phyloP scores from a whole-genome alignment of 176 grass and related monocot species.

The Puccinellia tenuiflora region DNA sequence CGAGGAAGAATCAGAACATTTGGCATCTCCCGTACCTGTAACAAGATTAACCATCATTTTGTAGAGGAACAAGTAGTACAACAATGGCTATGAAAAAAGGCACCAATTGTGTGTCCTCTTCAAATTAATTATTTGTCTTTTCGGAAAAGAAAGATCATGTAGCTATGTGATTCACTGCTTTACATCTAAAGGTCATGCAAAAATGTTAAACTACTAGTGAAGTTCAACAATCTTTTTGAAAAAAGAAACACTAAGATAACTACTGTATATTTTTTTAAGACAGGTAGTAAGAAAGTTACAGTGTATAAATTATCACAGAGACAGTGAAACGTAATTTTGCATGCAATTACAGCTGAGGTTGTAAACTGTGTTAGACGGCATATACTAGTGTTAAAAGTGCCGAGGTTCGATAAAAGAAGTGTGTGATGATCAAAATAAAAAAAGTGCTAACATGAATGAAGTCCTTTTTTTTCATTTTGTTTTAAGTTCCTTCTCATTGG shows the following conservation, averaged over 20 bases:
- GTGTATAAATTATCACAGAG: background rate
- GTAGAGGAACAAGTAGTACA: background rate
- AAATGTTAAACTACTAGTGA: background rate
- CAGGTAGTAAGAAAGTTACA: background rate
- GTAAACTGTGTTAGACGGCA: background rate
- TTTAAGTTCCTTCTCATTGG: constrained; percentile 5
- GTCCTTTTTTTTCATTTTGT: background rate
- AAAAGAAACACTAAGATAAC: background rate
- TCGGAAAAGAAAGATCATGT: background rate
- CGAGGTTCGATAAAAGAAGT: background rate
- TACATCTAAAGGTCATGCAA: background rate
- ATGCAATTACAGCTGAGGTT: background rate
- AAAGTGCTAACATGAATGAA: background rate
- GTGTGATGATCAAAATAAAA: background rate
- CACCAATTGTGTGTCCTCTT: background rate
- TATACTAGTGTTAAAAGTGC: background rate
- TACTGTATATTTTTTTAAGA: background rate
- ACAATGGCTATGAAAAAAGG: background rate
- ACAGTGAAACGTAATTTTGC: background rate
- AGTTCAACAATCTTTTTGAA: background rate
- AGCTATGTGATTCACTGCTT: background rate
- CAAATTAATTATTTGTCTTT: background rate
- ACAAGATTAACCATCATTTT: background rate
- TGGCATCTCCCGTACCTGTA: constrained; percentile 93
- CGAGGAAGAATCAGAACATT: constrained; percentile 95